Evolutionary conservation across 768 basidiomycete species (phyloP).

Genomic region (Boletales sp.): DNA sequence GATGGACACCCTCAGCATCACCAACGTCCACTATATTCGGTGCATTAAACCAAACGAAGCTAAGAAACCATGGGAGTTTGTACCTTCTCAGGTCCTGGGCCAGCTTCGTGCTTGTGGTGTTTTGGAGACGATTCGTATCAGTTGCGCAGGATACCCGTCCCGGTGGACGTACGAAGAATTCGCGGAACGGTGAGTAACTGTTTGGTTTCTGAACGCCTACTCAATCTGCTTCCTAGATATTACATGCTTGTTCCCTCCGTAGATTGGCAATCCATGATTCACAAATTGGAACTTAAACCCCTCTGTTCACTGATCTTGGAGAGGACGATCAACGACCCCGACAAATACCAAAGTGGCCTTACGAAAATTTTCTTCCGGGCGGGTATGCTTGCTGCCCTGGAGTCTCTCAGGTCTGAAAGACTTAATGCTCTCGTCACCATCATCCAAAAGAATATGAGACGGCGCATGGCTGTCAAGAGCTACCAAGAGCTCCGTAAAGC

Average conservation of each 20-base stretch:
- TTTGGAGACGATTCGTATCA: constrained; percentile 96
- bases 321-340: constrained; percentile 84
- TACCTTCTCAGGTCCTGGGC: constrained; percentile 90
- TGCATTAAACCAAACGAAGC: constrained; percentile 99
- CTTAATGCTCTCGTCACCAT: constrained; percentile 90
- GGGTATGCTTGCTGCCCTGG: constrained; percentile 95
- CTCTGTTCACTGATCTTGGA: constrained; percentile 85
- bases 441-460: constrained; percentile 95
- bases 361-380: constrained; percentile 99
- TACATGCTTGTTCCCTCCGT: constrained; percentile 93
- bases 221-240: constrained; percentile 54
- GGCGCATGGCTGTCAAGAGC: constrained; percentile 77
- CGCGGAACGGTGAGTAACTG: constrained; percentile 75
- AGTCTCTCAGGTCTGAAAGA: constrained; percentile 82
- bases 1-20: constrained; percentile 96
- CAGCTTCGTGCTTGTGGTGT: constrained; percentile 98
- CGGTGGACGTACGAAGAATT: constrained; percentile 99
- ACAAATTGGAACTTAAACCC: constrained; percentile 69
- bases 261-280: constrained; percentile 84
- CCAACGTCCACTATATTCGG: constrained; percentile 98
- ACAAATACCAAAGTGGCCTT: constrained; percentile 95
- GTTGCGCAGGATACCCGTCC: constrained; percentile 97
- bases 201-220: constrained; percentile 7
- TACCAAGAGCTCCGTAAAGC: constrained; percentile 69
- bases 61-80: constrained; percentile 96